These are phyloP conservation scores for Didymella exigua DNA, from an alignment of 2,329 filamentous ascomycete species.

Conservation along the genomic window DNA sequence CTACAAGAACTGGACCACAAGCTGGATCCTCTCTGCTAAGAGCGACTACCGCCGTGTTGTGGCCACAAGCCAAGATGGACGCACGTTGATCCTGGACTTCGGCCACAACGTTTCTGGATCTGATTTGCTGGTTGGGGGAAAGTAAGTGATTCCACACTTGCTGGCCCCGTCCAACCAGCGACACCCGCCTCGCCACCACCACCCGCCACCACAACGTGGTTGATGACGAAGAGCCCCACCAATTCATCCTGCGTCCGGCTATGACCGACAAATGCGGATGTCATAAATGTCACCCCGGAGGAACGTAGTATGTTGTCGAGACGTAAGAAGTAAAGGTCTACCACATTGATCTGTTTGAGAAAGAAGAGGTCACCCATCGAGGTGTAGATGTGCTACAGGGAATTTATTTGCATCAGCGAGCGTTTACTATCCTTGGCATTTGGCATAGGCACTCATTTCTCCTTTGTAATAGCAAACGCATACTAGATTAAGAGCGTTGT, in stretches of 20 bases:
- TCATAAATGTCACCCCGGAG: background rate
- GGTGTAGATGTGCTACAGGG: background rate
- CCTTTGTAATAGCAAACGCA: conserved; percentile 17
- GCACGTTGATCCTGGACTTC: conserved; percentile 94
- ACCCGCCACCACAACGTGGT: background rate
- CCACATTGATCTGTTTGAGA: background rate
- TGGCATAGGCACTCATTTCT: conserved; percentile 11
- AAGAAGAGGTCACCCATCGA: background rate
- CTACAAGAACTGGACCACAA: conserved; percentile 93
- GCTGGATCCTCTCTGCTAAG: conserved; percentile 96
- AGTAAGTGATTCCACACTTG: conserved; percentile 2
- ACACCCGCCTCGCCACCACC: background rate
- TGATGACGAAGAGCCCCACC: background rate
- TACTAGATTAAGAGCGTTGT: background rate
- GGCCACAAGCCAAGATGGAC: conserved; percentile 90
- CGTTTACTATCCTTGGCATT: conserved; percentile 12
- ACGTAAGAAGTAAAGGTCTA: background rate
- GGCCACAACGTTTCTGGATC: conserved; percentile 64
- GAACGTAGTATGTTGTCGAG: background rate
- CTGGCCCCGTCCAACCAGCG: background rate
- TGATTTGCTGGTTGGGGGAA: conserved; percentile 51
- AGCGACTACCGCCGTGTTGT: conserved; percentile 94
- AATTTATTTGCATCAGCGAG: conserved; percentile 15
- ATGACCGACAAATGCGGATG: background rate
- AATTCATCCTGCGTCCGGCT: background rate